Evolutionary conservation across 768 basidiomycete genomes (phyloP).

Genomic region (Steccherinum ochraceum): DNA sequence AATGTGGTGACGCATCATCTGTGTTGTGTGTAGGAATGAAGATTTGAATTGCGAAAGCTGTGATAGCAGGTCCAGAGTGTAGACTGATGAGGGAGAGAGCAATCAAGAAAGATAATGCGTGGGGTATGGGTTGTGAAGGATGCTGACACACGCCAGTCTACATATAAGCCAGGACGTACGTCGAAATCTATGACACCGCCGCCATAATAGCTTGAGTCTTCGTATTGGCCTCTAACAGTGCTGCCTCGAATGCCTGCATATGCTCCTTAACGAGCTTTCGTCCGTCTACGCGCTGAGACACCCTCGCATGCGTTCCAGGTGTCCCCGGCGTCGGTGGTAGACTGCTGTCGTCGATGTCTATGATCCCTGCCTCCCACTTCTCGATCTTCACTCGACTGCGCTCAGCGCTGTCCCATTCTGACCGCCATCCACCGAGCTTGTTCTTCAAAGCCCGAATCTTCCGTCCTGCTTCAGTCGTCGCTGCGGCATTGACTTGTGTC

Average conservation of each 20-base stretch:
- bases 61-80: too few relatives aligned
- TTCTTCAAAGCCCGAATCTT: slow-evolving; percentile 85
- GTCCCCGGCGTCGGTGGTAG: slow-evolving; percentile 15
- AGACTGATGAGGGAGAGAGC: too few relatives aligned
- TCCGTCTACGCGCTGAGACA: slow-evolving; percentile 46
- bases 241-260: slow-evolving; percentile 65
- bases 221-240: slow-evolving; percentile 61
- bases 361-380: slow-evolving; percentile 69
- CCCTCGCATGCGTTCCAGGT: slow-evolving; percentile 14
- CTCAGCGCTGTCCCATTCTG: slow-evolving; percentile 83
- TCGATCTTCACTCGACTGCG: slow-evolving; percentile 70
- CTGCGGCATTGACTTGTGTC: slow-evolving; percentile 82
- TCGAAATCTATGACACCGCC: slow-evolving; percentile 32
- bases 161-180: neutral
- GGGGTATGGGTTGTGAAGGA: neutral
- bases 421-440: slow-evolving; percentile 71
- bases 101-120: too few relatives aligned
- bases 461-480: slow-evolving; percentile 78
- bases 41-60: too few relatives aligned
- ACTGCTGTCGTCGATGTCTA: slow-evolving; percentile 29
- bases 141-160: neutral
- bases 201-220: slow-evolving; percentile 85
- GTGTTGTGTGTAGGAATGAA: too few relatives aligned
- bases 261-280: slow-evolving; percentile 73
- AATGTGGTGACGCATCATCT: slow-evolving; percentile 9